Evolutionary conservation across 352 stramenopile genomes (phyloP).

Genomic region (Globisporangium echinulatum): DNA sequence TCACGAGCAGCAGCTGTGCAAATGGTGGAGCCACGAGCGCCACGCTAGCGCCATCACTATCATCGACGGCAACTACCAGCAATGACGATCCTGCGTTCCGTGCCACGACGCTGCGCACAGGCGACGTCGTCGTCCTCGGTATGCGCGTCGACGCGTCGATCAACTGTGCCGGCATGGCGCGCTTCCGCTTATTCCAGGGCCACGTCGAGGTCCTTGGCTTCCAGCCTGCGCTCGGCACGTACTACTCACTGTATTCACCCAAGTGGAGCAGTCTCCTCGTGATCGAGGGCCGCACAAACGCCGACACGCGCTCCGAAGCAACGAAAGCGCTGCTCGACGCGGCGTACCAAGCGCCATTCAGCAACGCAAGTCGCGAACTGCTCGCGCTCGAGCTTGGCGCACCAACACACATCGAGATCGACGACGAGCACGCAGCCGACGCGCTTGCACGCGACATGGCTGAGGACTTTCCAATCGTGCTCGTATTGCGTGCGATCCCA

Average conservation of each 20-base stretch:
- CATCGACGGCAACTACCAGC: no score
- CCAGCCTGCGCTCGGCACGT: slow-evolving; percentile 52
- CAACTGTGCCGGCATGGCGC: slow-evolving; percentile 69
- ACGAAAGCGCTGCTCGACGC: slow-evolving; percentile 16
- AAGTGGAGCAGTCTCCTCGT: slow-evolving; percentile 76
- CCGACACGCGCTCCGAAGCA: slow-evolving; percentile 8
- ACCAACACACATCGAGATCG: slow-evolving; percentile 24
- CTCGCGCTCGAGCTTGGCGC: slow-evolving; percentile 37
- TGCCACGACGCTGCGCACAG: slow-evolving; percentile 42
- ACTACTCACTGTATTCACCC: slow-evolving; percentile 77
- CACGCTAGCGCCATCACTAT: no score
- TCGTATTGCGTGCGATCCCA: slow-evolving; percentile 63
- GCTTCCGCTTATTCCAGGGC: slow-evolving; percentile 78
- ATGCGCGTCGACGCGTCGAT: slow-evolving; percentile 39
- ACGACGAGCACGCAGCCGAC: slow-evolving; percentile 72
- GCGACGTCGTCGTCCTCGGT: slow-evolving; percentile 58
- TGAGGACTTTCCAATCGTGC: slow-evolving; percentile 54
- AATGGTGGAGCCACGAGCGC: no score
- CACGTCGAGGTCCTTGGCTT: slow-evolving; percentile 69
- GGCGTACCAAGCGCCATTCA: slow-evolving; percentile 51
- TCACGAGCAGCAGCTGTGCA: no score
- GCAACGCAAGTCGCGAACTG: slow-evolving; percentile 33
- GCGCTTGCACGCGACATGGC: slow-evolving; percentile 55
- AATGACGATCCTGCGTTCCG: slow-evolving; percentile 18
- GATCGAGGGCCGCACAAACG: slow-evolving; percentile 31